These are phyloP conservation scores for Verruconis gallopava DNA, from an alignment of 2,329 filamentous ascomycete genomes.

Conservation along the genomic window DNA sequence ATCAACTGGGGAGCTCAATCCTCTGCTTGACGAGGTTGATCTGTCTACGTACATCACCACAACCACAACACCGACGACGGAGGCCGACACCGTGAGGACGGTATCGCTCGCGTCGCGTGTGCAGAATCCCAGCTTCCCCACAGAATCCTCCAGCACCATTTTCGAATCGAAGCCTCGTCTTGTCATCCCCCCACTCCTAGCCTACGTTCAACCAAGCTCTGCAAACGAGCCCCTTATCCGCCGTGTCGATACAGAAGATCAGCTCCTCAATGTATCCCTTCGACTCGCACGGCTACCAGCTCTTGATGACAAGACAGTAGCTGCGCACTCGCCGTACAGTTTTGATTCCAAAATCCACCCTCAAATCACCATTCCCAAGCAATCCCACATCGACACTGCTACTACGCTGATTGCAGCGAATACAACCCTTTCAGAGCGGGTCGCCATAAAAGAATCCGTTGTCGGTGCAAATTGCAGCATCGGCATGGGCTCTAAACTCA, in stretches of 20 bases:
- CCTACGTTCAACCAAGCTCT: slow-evolving; percentile 62
- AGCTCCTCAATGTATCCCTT: slow-evolving; percentile 71
- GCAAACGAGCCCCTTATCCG: slow-evolving; percentile 55
- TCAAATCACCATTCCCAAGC: slow-evolving; percentile 65
- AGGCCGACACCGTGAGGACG: neutral
- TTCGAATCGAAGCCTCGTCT: slow-evolving; percentile 24
- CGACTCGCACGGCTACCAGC: slow-evolving; percentile 75
- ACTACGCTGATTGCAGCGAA: slow-evolving; percentile 82
- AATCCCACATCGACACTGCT: slow-evolving; percentile 67
- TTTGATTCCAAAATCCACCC: slow-evolving; percentile 67
- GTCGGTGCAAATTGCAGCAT: slow-evolving; percentile 83
- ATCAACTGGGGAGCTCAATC: slow-evolving; percentile 1
- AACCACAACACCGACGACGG: slow-evolving; percentile 2
- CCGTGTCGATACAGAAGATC: slow-evolving; percentile 73
- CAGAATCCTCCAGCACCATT: slow-evolving; percentile 13
- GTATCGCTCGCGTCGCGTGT: slow-evolving; percentile 25
- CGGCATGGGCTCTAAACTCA: slow-evolving; percentile 69
- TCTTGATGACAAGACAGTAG: slow-evolving; percentile 45
- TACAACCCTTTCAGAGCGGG: slow-evolving; percentile 76
- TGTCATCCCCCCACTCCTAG: slow-evolving; percentile 60
- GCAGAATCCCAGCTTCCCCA: slow-evolving; percentile 18
- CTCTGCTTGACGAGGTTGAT: slow-evolving; percentile 2
- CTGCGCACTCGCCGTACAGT: slow-evolving; percentile 56
- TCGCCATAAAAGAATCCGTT: slow-evolving; percentile 83
- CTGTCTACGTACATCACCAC: slow-evolving; percentile 6